Conservation (phyloP, 441 rosid genomes). For the Populus trichocarpa region DNA sequence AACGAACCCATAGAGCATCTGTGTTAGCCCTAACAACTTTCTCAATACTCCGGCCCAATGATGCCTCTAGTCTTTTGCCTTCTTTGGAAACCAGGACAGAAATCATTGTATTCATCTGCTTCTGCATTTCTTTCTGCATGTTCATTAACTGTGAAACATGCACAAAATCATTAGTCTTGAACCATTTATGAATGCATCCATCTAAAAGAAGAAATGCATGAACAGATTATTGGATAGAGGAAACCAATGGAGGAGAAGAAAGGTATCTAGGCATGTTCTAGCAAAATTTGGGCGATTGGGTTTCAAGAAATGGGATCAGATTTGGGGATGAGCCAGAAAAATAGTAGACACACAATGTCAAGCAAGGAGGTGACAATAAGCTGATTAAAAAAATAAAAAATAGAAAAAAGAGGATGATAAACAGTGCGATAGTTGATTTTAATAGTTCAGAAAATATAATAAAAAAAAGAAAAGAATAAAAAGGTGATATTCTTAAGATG, state of each 20-base stretch:
- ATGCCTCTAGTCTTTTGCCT: slow-evolving; percentile 75
- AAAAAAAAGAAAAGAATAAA: not conserved
- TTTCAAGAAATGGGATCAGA: not conserved
- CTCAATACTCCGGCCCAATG: slow-evolving; percentile 69
- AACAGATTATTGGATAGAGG: not conserved
- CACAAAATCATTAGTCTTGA: not conserved
- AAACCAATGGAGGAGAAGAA: not conserved
- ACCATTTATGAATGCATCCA: slow-evolving; percentile 40
- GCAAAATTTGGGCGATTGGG: not conserved
- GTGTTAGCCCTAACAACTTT: slow-evolving; percentile 62
- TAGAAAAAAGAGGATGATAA: not conserved
- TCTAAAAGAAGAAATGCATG: slow-evolving; percentile 26
- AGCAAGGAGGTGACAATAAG: not conserved
- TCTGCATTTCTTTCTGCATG: slow-evolving; percentile 84
- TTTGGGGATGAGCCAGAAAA: not conserved
- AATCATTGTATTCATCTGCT: slow-evolving; percentile 58
- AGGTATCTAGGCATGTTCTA: not conserved
- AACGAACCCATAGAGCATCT: slow-evolving; percentile 82
- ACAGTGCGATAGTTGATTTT: not conserved
- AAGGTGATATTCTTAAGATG: not conserved
- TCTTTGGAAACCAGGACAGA: slow-evolving; percentile 60
- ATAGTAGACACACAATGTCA: not conserved
- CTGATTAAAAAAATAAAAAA: not conserved
- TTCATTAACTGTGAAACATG: slow-evolving; percentile 47
- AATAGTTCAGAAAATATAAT: not conserved